A percentile compares a stretch with the other conserved stretches of the same genome.
These are phyloP conservation scores for Penicillium sp. DNA, from an alignment of 2,329 filamentous ascomycete genomes.

Conservation along the genomic window DNA sequence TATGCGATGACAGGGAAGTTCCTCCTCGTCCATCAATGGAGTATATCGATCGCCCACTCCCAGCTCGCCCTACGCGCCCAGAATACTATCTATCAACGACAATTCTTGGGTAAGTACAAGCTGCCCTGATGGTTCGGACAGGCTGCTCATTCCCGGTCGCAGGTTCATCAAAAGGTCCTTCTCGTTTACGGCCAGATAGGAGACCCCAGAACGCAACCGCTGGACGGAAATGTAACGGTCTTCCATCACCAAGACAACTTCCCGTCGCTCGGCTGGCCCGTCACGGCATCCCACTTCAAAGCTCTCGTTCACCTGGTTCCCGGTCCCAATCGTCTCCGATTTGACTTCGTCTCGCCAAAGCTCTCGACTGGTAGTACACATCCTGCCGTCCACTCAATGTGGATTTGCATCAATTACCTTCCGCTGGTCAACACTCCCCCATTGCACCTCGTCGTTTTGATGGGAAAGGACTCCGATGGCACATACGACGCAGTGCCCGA, in stretches of 20 bases:
- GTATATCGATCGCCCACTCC: conserved; percentile 51
- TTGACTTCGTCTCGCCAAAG: conserved; percentile 84
- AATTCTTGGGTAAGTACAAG: conserved; percentile 69
- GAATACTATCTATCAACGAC: conserved; percentile 71
- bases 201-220: conserved; percentile 59
- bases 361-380: conserved; percentile 60
- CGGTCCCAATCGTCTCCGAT: conserved; percentile 78
- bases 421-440: conserved; percentile 73
- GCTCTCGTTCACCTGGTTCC: conserved; percentile 83
- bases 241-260: conserved; percentile 80
- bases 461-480: conserved; percentile 80
- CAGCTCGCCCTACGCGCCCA: conserved; percentile 74
- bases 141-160: conserved; percentile 8
- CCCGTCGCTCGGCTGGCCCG: conserved; percentile 78
- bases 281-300: conserved; percentile 86
- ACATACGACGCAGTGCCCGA: conserved; percentile 79
- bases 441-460: conserved; percentile 78
- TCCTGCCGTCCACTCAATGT: conserved; percentile 67
- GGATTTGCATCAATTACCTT: conserved; percentile 79
- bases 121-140: not conserved
- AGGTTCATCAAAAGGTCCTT: conserved; percentile 90
- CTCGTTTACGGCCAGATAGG: conserved; percentile 76
- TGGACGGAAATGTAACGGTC: conserved; percentile 76
- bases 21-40: conserved; percentile 31
- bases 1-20: conserved; percentile 31